Evolutionary conservation across 106 monocot species (phyloP).

Genomic region (Phalaenopsis aphrodite): DNA sequence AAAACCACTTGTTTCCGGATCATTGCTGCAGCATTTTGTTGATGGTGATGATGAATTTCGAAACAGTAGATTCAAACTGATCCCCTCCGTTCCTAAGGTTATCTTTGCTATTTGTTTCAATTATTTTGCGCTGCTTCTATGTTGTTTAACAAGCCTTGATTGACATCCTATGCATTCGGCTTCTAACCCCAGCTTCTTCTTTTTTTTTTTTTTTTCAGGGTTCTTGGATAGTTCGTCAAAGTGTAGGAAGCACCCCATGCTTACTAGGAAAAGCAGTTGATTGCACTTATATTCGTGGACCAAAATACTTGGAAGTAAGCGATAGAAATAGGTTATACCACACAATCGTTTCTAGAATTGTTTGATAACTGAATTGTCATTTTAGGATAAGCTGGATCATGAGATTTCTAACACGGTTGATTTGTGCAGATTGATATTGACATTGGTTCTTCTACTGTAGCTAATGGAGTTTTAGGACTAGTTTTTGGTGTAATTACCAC

Average conservation of each 20-base stretch:
- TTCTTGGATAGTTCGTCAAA: conserved; percentile 98
- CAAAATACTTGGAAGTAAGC: conserved; percentile 85
- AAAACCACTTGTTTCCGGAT: conserved; percentile 50
- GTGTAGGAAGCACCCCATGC: conserved; percentile 94
- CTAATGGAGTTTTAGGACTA: conserved; percentile 94
- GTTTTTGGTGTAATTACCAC: conserved; percentile 82
- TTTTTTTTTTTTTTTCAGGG: conserved; percentile 37
- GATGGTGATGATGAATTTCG: conserved; percentile 98
- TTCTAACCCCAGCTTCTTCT: background rate
- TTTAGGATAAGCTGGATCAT: background rate
- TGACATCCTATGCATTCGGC: background rate
- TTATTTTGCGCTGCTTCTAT: too few relatives aligned
- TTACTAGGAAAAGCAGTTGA: conserved; percentile 93
- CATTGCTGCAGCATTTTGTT: conserved; percentile 75
- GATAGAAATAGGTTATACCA: background rate
- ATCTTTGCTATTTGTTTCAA: background rate
- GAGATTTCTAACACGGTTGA: background rate
- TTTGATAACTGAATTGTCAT: background rate
- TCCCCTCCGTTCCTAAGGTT: conserved; percentile 92
- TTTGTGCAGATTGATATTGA: conserved; percentile 85
- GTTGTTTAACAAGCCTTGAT: background rate
- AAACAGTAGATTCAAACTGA: conserved; percentile 91
- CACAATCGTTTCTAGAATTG: background rate
- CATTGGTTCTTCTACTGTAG: conserved; percentile 97
- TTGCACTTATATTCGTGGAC: conserved; percentile 75